phyloP scores from a whole-genome alignment of 2,329 filamentous ascomycete species.

The Penicillium corylophilum region DNA sequence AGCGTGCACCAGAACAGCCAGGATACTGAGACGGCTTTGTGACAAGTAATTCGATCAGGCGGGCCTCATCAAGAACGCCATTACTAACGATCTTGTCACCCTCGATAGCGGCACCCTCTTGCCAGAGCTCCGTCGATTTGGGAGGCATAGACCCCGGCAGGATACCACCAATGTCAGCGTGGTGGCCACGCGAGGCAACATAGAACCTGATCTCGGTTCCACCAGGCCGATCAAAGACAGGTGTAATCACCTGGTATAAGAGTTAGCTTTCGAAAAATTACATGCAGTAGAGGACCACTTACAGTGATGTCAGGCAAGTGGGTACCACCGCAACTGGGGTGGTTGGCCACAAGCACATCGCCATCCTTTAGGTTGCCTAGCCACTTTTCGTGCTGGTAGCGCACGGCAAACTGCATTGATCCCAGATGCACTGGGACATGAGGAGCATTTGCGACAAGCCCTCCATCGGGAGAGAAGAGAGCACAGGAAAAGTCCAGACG shows the following conservation, averaged over 20 bases:
- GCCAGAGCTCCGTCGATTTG: conserved; percentile 47
- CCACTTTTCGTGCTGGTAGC: conserved; percentile 78
- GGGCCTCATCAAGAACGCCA: conserved; percentile 74
- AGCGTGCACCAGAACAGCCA: conserved; percentile 75
- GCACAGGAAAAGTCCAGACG: conserved; percentile 81
- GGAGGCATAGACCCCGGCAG: conserved; percentile 79
- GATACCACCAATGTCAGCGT: conserved; percentile 82
- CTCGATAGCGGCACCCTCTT: conserved; percentile 50
- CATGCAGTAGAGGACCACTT: conserved; percentile 33
- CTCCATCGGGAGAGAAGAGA: conserved; percentile 72
- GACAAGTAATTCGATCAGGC: conserved; percentile 69
- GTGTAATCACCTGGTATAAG: conserved; percentile 59
- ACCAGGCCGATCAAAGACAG: conserved; percentile 63
- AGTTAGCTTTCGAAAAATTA: background rate
- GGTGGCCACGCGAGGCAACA: conserved; percentile 75
- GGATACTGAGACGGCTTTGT: conserved; percentile 71
- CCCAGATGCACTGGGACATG: conserved; percentile 80
- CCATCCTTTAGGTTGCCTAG: conserved; percentile 72
- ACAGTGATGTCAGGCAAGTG: conserved; percentile 79
- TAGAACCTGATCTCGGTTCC: conserved; percentile 77
- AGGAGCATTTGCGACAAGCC: conserved; percentile 66
- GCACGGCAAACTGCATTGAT: conserved; percentile 81
- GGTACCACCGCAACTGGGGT: conserved; percentile 80
- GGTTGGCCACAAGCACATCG: conserved; percentile 80
- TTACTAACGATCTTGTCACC: conserved; percentile 67